Percentiles rank a stretch among this genome's conserved stretches.
These are phyloP conservation scores for Aspergillus fumigatus DNA, from an alignment of 2,329 filamentous ascomycete genomes.

Conservation along the genomic window DNA sequence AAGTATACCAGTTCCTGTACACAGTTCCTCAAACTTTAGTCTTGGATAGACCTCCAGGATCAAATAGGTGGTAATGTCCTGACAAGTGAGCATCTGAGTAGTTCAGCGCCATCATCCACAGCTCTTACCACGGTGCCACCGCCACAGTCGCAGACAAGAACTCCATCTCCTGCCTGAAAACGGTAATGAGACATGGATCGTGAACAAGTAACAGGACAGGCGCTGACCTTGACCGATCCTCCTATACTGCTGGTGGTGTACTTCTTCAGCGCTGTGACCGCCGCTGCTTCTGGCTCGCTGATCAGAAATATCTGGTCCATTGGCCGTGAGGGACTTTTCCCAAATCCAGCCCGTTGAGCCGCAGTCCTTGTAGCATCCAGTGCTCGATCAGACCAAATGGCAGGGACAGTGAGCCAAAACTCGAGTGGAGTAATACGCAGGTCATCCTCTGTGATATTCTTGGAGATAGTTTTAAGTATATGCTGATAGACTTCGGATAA, in stretches of 20 bases:
- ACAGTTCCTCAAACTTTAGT: too few relatives aligned
- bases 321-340: not conserved
- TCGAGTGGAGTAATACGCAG: slow-evolving; percentile 13
- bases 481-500: slow-evolving; percentile 17
- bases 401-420: slow-evolving; percentile 27
- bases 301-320: slow-evolving; percentile 9
- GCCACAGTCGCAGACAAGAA: too few relatives aligned
- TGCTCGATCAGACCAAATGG: slow-evolving; percentile 27
- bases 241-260: not conserved
- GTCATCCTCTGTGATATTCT: slow-evolving; percentile 12
- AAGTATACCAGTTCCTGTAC: too few relatives aligned
- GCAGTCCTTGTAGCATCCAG: slow-evolving; percentile 11
- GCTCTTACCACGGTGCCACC: too few relatives aligned
- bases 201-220: too few relatives aligned
- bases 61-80: too few relatives aligned
- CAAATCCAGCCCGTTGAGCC: slow-evolving; percentile 10
- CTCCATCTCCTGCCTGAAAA: too few relatives aligned
- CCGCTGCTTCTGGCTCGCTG: slow-evolving; percentile 1
- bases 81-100: too few relatives aligned
- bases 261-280: not conserved
- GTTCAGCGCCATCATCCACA: too few relatives aligned
- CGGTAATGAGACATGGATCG: too few relatives aligned
- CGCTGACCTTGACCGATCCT: not conserved
- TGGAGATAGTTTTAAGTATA: slow-evolving; percentile 12
- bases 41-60: too few relatives aligned